Conservation (phyloP, 768 basidiomycete species). For the Xanthoconium stramineum region DNA sequence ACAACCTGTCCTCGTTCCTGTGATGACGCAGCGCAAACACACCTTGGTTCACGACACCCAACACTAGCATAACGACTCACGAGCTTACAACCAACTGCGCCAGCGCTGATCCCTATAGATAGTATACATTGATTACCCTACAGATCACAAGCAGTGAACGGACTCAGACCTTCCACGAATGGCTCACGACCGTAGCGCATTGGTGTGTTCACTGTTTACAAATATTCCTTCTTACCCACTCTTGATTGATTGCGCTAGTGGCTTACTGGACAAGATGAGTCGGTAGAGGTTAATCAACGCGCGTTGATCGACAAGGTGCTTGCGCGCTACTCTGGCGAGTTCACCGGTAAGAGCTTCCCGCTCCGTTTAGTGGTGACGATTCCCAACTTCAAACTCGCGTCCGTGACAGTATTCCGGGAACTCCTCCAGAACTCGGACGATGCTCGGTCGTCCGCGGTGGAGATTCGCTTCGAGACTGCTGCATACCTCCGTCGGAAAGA, state of each 20-base stretch:
- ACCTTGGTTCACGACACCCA: no score
- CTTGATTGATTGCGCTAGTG: conserved; percentile 26
- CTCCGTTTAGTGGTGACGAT: background rate
- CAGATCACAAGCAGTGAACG: background rate
- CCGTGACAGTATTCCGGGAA: conserved; percentile 47
- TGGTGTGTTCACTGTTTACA: conserved; percentile 17
- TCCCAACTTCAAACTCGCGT: no score
- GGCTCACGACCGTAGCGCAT: conserved; percentile 29
- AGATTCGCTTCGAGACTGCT: conserved; percentile 75
- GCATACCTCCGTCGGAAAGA: no score
- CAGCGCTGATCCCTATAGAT: background rate
- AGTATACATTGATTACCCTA: background rate
- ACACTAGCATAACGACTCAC: no score
- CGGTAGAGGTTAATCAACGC: conserved; percentile 86
- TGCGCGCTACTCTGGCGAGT: conserved; percentile 90
- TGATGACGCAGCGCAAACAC: no score
- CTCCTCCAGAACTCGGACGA: conserved; percentile 62
- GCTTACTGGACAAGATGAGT: conserved; percentile 54
- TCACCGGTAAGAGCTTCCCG: conserved; percentile 51
- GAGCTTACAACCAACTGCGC: background rate
- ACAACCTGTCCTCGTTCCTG: no score
- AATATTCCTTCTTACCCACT: background rate
- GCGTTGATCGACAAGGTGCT: conserved; percentile 93
- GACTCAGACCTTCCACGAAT: conserved; percentile 9
- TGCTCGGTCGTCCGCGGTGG: conserved; percentile 67